Evolutionary conservation across 371 early-diverging fungal genomes (phyloP).

Genomic region (Zychaea mexicana): DNA sequence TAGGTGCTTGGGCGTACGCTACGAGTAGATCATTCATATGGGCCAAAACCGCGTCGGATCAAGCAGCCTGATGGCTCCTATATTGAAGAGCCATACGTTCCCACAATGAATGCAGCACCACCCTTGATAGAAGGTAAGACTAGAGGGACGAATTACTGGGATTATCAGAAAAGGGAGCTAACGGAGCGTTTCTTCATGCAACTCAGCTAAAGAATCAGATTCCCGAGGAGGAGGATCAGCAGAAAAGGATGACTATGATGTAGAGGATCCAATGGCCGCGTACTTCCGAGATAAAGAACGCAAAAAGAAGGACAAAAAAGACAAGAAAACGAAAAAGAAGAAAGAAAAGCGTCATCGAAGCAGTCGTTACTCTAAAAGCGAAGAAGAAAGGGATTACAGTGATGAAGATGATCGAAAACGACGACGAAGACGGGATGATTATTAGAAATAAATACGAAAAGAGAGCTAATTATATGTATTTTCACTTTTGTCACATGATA

Average conservation of each 20-base stretch:
- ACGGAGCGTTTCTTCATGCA: background rate
- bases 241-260: constrained; percentile 14
- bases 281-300: constrained; percentile 16
- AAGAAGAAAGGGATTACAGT: background rate
- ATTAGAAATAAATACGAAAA: background rate
- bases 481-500: too few relatives aligned
- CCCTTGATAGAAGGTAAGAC: constrained; percentile 47
- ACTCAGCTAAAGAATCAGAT: background rate
- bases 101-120: constrained; percentile 77
- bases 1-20: constrained; percentile 35
- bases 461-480: background rate
- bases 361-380: background rate
- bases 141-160: background rate
- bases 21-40: constrained; percentile 50
- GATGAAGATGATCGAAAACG: constrained; percentile 6
- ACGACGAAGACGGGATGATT: constrained; percentile 1
- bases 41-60: constrained; percentile 52
- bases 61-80: constrained; percentile 34
- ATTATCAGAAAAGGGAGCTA: background rate
- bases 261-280: constrained; percentile 22
- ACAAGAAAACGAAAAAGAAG: constrained; percentile 12
- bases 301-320: constrained; percentile 8
- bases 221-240: constrained; percentile 5
- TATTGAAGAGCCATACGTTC: constrained; percentile 69
- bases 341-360: constrained; percentile 16